Conservation (phyloP, 2,329 filamentous ascomycete genomes). For the Cordyceps tenuipes region DNA sequence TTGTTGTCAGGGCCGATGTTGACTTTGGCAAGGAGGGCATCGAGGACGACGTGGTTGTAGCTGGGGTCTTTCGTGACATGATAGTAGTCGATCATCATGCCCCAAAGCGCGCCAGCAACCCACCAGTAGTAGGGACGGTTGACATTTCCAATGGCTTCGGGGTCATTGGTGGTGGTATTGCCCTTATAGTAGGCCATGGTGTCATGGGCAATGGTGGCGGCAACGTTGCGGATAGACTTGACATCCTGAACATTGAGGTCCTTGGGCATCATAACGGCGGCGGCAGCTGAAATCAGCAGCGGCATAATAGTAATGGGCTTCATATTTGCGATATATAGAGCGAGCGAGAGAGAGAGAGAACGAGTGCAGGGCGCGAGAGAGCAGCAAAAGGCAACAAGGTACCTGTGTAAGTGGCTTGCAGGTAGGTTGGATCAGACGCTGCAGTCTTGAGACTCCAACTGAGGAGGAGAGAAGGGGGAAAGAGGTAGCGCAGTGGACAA, state of each 20-base stretch:
- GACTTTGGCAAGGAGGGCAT: conserved; percentile 47
- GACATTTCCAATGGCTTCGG: conserved; percentile 50
- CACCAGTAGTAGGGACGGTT: conserved; percentile 62
- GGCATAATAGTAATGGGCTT: conserved; percentile 14
- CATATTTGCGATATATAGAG: conserved; percentile 14
- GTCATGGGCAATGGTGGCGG: conserved; percentile 51
- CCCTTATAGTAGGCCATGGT: conserved; percentile 59
- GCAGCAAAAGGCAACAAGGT: not conserved
- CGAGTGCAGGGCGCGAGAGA: not conserved
- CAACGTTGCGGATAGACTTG: conserved; percentile 50
- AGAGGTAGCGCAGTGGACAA: not conserved
- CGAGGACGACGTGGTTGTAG: conserved; percentile 51
- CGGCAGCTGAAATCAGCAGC: conserved; percentile 15
- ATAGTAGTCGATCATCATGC: conserved; percentile 62
- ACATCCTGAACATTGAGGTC: conserved; percentile 31
- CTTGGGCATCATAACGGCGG: conserved; percentile 24
- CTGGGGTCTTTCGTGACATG: conserved; percentile 54
- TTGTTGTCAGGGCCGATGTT: conserved; percentile 50
- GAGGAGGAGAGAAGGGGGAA: not conserved
- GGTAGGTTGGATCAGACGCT: not conserved
- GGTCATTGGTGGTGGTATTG: conserved; percentile 29
- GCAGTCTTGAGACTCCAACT: not conserved
- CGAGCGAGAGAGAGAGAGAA: not conserved
- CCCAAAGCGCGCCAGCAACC: conserved; percentile 57
- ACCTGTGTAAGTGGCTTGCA: not conserved